Evolutionary conservation across 768 basidiomycete genomes (phyloP), one percentile per base, ranked within the genome.

Genomic region (Pholiota molesta): DNA sequence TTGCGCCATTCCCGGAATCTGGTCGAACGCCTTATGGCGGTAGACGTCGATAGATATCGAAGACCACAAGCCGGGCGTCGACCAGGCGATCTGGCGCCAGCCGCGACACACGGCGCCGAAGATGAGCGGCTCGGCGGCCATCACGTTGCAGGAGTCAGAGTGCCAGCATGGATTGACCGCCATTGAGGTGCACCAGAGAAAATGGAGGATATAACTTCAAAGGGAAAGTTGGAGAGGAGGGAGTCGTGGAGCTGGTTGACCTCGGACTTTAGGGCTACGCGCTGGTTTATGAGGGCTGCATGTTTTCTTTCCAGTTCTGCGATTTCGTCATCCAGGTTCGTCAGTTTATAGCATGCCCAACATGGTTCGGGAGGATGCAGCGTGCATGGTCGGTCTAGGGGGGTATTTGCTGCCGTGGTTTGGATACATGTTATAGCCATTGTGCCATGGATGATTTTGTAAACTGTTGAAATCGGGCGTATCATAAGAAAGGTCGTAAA

Each of bases 31-130:
- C 35, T 29, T 28, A 19, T 9, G 23, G 35, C 44, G 52, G 26
- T 8, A 2, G 23, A 31, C 16, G 26, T 56, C 31, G 8, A 56
- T 31, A 4, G 55, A 56, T 56, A 56, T 56, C 9, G 55, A 56
- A 3, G 55, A 13, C 55, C 55, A 56, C 28, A 56, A 40, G 5
- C 3, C 3, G 11, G 55, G 55, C 14, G 55, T 56, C 37, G 39
- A 10, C 55, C 55, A 56, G 6, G 55, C 55, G 29, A 56, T 56
- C 9, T 14, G 5, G 55, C 55, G 55, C 55, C 55, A 56, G 21
- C 23, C 23, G 39, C 26, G 28, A 26, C 55, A 56, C 9, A 56
- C 28, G 3, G 39, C 28, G 40, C 55, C 55, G 39, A 56, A 11
- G 39, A 3, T 42, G 10, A 56, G 55, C 17, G 55, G 55, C 9